A percentile compares a stretch with the other conserved stretches of the same genome.
Evolutionary conservation across 1,139 yeast genomes (phyloP).

Genomic region (Saccharomyces hybrid): DNA sequence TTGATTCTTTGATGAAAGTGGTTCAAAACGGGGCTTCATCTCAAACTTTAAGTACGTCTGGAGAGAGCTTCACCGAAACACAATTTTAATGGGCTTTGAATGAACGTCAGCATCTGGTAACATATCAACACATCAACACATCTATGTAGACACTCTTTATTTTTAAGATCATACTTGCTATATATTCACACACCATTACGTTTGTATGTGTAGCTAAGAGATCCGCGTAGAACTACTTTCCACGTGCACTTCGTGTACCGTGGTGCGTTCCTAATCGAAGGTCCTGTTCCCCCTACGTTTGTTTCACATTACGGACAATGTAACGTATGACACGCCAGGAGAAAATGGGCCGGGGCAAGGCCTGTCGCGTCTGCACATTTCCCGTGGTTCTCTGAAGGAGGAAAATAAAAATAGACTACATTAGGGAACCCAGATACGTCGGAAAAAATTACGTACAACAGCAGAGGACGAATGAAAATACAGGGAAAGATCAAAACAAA

Average conservation of each 20-base stretch:
- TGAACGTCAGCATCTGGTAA: not conserved
- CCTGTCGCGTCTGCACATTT: not conserved
- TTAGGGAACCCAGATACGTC: not conserved
- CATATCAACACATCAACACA: no score
- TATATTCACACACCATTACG: not conserved
- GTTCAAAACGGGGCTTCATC: conserved; percentile 42
- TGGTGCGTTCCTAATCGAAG: not conserved
- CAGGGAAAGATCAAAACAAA: not conserved
- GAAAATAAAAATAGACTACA: not conserved
- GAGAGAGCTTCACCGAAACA: conserved; percentile 43
- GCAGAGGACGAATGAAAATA: not conserved
- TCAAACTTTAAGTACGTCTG: conserved; percentile 38
- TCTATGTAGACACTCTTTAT: not conserved
- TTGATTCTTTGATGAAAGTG: conserved; percentile 40
- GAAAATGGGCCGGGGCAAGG: not conserved
- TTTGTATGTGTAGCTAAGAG: not conserved
- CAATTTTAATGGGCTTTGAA: conserved; percentile 18
- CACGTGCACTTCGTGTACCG: not conserved
- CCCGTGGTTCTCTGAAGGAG: not conserved
- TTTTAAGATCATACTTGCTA: not conserved
- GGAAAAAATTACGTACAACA: not conserved
- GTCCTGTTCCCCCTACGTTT: not conserved
- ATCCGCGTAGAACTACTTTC: not conserved
- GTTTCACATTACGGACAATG: not conserved
- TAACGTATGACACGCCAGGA: not conserved